Evolutionary conservation across 1,284 basidiomycete species (phyloP).

Genomic region (Mycena sp.): DNA sequence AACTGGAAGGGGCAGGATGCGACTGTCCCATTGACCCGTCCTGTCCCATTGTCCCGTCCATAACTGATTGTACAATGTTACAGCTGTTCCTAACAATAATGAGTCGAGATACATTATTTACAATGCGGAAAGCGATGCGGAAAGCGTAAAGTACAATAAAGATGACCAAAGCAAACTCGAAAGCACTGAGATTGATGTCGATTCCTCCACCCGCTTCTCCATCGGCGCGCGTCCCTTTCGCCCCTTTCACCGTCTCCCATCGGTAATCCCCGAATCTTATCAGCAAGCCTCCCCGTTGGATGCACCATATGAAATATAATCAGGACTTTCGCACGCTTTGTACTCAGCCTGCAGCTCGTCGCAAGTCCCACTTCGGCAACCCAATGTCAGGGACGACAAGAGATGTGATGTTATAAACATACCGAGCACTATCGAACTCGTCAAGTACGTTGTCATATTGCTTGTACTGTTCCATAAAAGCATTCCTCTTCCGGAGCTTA

Average conservation of each 20-base stretch:
- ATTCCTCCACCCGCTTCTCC: too few relatives aligned
- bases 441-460: conserved; percentile 92
- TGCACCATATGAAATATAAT: conserved; percentile 82
- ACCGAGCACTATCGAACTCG: conserved; percentile 96
- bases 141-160: too few relatives aligned
- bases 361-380: conserved; percentile 74
- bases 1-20: background rate
- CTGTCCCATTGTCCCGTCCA: background rate
- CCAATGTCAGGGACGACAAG: conserved; percentile 11
- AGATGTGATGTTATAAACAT: conserved; percentile 29
- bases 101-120: too few relatives aligned
- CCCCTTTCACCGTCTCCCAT: background rate
- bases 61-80: too few relatives aligned
- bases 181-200: too few relatives aligned
- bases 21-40: background rate
- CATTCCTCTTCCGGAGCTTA: conserved; percentile 87
- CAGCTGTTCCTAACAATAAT: too few relatives aligned
- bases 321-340: conserved; percentile 90
- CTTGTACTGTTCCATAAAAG: conserved; percentile 98
- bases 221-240: too few relatives aligned
- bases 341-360: conserved; percentile 91
- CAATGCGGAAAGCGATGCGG: too few relatives aligned
- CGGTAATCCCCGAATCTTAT: conserved; percentile 1
- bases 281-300: conserved; percentile 5
- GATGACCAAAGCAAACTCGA: too few relatives aligned